These are phyloP conservation scores for Kazachstania africana DNA, from an alignment of 805 yeast species.

Conservation along the genomic window DNA sequence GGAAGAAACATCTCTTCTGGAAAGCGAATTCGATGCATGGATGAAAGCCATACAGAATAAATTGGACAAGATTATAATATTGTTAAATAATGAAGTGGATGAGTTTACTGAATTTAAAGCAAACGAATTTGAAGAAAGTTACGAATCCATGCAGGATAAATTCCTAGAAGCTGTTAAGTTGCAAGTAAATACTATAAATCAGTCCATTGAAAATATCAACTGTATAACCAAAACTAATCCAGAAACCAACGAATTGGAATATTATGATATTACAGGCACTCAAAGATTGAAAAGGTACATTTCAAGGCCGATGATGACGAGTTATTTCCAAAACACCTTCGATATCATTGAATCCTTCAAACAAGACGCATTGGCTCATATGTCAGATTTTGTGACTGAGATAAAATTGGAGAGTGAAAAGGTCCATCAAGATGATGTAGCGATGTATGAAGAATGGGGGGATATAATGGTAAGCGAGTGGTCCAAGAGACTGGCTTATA, in stretches of 20 bases:
- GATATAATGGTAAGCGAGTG: slow-evolving; percentile 56
- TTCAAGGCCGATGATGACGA: neutral
- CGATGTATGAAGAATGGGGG: slow-evolving; percentile 61
- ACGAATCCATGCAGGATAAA: neutral
- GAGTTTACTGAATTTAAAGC: neutral
- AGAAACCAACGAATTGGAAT: slow-evolving; percentile 15
- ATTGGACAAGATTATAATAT: slow-evolving; percentile 7
- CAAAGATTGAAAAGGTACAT: too few relatives aligned
- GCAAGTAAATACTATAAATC: slow-evolving; percentile 20
- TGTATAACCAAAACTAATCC: slow-evolving; percentile 23
- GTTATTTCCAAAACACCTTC: neutral
- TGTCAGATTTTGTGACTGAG: too few relatives aligned
- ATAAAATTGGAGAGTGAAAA: too few relatives aligned
- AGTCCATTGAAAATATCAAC: slow-evolving; percentile 26
- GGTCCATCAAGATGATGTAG: slow-evolving; percentile 37
- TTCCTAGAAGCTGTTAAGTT: neutral
- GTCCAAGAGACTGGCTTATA: slow-evolving; percentile 42
- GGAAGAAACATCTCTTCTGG: too few relatives aligned
- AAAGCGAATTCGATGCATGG: slow-evolving; percentile 28
- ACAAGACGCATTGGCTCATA: neutral
- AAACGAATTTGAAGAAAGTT: neutral
- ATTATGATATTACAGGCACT: neutral
- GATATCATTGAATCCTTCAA: neutral
- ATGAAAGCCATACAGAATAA: slow-evolving; percentile 26
- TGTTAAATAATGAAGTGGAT: neutral